phyloP scores from a whole-genome alignment of 2,329 filamentous ascomycete species.

The Cladosporium sp. region DNA sequence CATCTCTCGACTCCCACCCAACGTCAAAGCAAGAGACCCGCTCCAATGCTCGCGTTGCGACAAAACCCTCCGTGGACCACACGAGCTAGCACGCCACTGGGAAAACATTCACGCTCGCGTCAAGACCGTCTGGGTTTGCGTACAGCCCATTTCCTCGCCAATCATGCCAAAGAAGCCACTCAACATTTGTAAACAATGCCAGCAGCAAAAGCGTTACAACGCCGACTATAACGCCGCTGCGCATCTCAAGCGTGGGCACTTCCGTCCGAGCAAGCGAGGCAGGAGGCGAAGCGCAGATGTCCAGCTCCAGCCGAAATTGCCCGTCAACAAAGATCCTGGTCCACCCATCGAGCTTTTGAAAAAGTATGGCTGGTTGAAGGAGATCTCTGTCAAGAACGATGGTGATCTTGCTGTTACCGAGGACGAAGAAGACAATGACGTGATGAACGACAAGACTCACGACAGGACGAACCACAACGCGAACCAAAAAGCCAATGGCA shows the following conservation, averaged over 20 bases:
- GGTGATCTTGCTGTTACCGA: conserved; percentile 1
- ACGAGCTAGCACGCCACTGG: conserved; percentile 59
- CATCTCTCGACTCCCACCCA: conserved; percentile 49
- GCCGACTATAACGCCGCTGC: conserved; percentile 95
- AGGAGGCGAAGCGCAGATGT: conserved; percentile 51
- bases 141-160: conserved; percentile 46
- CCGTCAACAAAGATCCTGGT: no score
- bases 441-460: no score
- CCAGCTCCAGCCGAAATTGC: no score
- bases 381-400: conserved; percentile 42
- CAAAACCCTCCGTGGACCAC: conserved; percentile 79
- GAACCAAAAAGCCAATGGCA: no score
- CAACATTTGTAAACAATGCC: conserved; percentile 78
- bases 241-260: conserved; percentile 83
- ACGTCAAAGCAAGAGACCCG: conserved; percentile 60
- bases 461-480: no score
- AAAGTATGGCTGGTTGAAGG: conserved; percentile 36
- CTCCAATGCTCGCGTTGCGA: conserved; percentile 67
- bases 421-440: conserved; percentile 1
- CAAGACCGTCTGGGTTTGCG: conserved; percentile 60
- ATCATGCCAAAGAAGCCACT: conserved; percentile 56
- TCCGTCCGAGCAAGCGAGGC: conserved; percentile 64
- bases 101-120: conserved; percentile 61
- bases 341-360: not conserved
- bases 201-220: conserved; percentile 71